Evolutionary conservation across 2,329 filamentous ascomycete species (phyloP).

Genomic region (Fusarium mexicanum): DNA sequence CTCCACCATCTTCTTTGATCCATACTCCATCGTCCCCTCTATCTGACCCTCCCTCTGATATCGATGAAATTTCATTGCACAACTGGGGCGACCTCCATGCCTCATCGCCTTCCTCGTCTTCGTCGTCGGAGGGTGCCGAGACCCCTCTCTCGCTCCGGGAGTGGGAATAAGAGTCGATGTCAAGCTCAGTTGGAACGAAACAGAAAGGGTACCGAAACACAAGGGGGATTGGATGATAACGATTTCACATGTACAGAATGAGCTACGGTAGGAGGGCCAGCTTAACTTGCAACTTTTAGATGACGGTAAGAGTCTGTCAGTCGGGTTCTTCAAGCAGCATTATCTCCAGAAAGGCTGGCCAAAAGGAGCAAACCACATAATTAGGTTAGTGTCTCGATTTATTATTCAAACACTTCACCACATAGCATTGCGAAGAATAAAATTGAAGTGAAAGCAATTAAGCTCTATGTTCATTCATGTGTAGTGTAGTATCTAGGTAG

Average conservation of each 20-base stretch:
- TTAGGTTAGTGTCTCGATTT: not conserved
- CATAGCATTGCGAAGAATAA: not conserved
- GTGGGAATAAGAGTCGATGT: not conserved
- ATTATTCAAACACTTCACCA: not conserved
- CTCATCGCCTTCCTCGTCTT: constrained; percentile 30
- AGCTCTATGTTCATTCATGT: constrained; percentile 31
- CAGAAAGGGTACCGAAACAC: not conserved
- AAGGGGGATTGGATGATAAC: not conserved
- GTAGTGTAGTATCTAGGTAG: constrained; percentile 32
- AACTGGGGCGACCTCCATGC: constrained; percentile 6
- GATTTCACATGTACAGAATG: not conserved
- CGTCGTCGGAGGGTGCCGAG: constrained; percentile 18
- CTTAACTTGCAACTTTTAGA: not conserved
- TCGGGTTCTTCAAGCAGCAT: not conserved
- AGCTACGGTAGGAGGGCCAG: not conserved
- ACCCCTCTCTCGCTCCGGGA: constrained; percentile 28
- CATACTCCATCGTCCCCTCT: not conserved
- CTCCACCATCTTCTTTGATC: not conserved
- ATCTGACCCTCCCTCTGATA: not conserved
- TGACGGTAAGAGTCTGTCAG: not conserved
- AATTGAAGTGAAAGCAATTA: constrained; percentile 2
- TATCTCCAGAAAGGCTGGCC: not conserved
- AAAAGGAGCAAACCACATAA: not conserved
- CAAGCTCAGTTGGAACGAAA: not conserved
- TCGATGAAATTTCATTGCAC: not conserved